Evolutionary conservation across 352 stramenopile species (phyloP), one percentile per base, ranked within the genome.

Genomic region (Globisporangium canariense): DNA sequence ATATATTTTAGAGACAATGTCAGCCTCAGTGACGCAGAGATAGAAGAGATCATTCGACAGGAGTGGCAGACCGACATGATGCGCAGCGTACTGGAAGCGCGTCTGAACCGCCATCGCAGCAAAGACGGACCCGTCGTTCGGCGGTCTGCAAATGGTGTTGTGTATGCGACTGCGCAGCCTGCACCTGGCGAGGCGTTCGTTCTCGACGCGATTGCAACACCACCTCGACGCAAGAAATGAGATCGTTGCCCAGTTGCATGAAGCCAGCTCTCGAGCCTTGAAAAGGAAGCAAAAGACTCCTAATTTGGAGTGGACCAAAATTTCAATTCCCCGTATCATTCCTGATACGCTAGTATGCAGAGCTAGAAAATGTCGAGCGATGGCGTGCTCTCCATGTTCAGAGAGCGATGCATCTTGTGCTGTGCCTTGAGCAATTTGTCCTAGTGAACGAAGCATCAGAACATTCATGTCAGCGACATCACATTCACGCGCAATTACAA

Each of bases 21-120:
- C 40, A 47, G 61, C 6, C 34, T 89, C 32, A 83, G 43, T 14
- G 71, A 83, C 14, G 51, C 62, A n/a, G 83, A 90, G 60, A 51
- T 89, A 50, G 62, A 68, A 11, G 64, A 68, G 34, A 77, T 90
- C 18, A 70, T 88, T 9, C 50, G 56, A 18, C 79, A 91, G 34
- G 81, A 91, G 47, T 91, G 83, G 81, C 79, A 77, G 30, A 89
- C 78, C 2, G 69, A 90, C 46, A 77, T 89, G 66, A 77, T 75
- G 18, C 76, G 79, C 14, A 73, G 58, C 41, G 69, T 88, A 32
- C 73, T 86, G 66, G 69, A 86, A 56, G 67, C 66, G 16, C 75
- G 83, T 16, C 40, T 90, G 36, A 92, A 92, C 55, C 81, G 79
- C 9, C 81, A 92, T 58, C 68, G 66, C 7, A 88, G 76, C 57